Conservation (phyloP, 176 grass and related monocot genomes). For the Paspalum notatum region DNA sequence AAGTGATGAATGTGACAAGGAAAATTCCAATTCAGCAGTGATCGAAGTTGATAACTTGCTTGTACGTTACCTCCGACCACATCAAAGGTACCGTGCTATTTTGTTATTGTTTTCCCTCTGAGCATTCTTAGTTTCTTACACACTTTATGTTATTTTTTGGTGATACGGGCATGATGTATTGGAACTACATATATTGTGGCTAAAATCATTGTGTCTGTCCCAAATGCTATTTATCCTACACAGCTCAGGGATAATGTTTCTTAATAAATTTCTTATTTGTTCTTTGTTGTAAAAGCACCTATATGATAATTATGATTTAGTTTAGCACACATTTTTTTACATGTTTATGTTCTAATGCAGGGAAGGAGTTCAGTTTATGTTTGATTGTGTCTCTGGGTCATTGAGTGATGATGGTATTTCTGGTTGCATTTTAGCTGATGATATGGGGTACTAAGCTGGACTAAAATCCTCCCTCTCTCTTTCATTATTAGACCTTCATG, state of each 20-base stretch:
- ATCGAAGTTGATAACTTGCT: slow-evolving; percentile 85
- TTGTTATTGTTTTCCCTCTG: slow-evolving; percentile 19
- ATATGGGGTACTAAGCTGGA: slow-evolving; percentile 86
- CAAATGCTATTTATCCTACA: no score
- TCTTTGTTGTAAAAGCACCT: slow-evolving; percentile 22
- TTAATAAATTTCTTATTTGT: background rate
- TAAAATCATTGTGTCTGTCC: no score
- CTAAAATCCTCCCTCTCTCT: background rate
- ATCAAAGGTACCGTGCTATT: slow-evolving; percentile 76
- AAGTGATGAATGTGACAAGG: slow-evolving; percentile 59
- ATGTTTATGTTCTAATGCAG: slow-evolving; percentile 62
- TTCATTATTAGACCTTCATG: slow-evolving; percentile 5
- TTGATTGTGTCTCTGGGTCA: slow-evolving; percentile 95
- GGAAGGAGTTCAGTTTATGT: slow-evolving; percentile 99
- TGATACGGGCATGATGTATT: background rate
- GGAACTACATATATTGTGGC: background rate
- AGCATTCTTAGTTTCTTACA: slow-evolving; percentile 31
- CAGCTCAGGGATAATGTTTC: background rate
- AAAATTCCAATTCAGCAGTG: slow-evolving; percentile 50
- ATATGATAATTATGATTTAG: slow-evolving; percentile 29
- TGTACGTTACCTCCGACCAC: slow-evolving; percentile 82
- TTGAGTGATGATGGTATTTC: slow-evolving; percentile 80
- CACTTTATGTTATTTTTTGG: background rate
- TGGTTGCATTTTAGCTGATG: slow-evolving; percentile 98
- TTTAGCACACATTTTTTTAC: slow-evolving; percentile 37